These are phyloP conservation scores for Aspergillus floridensis DNA, from an alignment of 2,329 filamentous ascomycete species.

Conservation along the genomic window DNA sequence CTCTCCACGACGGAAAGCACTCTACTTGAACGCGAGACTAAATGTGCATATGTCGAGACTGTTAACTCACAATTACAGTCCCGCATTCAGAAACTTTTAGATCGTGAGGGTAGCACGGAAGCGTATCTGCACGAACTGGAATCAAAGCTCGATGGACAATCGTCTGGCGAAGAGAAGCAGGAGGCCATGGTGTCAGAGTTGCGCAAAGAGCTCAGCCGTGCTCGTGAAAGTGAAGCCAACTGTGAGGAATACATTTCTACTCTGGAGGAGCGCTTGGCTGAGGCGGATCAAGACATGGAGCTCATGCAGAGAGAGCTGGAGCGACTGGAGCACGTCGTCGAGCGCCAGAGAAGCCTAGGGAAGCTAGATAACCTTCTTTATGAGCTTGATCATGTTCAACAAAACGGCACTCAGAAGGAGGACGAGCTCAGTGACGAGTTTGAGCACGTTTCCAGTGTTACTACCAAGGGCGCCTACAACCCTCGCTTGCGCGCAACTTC, in stretches of 20 bases:
- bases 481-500: conserved; percentile 36
- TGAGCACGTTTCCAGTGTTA: conserved; percentile 13
- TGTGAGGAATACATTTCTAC: conserved; percentile 98
- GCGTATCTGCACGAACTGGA: conserved; percentile 91
- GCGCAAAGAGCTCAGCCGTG: conserved; percentile 83
- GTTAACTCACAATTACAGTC: conserved; percentile 86
- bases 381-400: conserved; percentile 74
- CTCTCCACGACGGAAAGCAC: conserved; percentile 81
- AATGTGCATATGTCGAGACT: conserved; percentile 88
- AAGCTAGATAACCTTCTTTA: conserved; percentile 90
- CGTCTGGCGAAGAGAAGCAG: conserved; percentile 89
- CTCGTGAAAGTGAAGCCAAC: conserved; percentile 83
- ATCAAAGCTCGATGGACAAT: conserved; percentile 82
- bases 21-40: conserved; percentile 88
- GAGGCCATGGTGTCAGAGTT: conserved; percentile 79
- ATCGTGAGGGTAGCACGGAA: conserved; percentile 88
- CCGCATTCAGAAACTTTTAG: conserved; percentile 86
- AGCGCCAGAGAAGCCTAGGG: conserved; percentile 89
- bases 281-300: conserved; percentile 93
- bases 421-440: conserved; percentile 16
- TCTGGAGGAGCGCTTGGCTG: conserved; percentile 88
- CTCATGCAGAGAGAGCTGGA: conserved; percentile 97
- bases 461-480: conserved; percentile 20
- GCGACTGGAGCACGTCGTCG: conserved; percentile 87
- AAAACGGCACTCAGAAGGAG: conserved; percentile 47